Base-by-base conservation (phyloP, 1,284 basidiomycete genomes). In the Cutaneotrichosporon curvatum region DNA sequence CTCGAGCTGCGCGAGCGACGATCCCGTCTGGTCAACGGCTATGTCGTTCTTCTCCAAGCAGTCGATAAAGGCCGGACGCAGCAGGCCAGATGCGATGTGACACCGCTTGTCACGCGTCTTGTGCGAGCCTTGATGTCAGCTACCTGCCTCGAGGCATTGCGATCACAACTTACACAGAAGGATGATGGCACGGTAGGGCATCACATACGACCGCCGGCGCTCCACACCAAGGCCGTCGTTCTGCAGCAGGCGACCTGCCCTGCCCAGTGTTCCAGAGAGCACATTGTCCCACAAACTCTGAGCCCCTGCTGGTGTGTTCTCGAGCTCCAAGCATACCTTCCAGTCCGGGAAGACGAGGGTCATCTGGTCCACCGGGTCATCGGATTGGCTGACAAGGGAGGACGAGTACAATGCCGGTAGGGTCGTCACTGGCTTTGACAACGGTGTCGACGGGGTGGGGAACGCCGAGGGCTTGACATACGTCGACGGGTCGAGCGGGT, bases 341-440 rank as follows among this genome's bases (percentile, higher is more conserved):
- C 84, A 95, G 70, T 96, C 91, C 4, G 91, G 91, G 61, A 96
- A 82, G 2, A 95, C 78, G 40, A 96, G 76, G 15, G 88, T 83
- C 0, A 84, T 85, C 52, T 74, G 67, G 50, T 87, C 82, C 37
- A 75, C 70, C 43, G 79, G 75, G 43, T 77, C 69, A 56, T 83
- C 80, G 40, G 75, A 74, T 62, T 90, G 86, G 57, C 84, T 87
- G 35, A 85, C 85, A 60, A 90, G 85, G 23, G 88, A 76, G 40
- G 91, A 82, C 6, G 85, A 82, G 47, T 87, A 76, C 31, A 76
- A 75, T 14, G 73, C 76, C 4, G 78, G 74, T 45, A 80, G 77
- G 16, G 75, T 25, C 5, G 37, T 45, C 32, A 55, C 40, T 20
- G 50, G 48, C 16, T 53, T 40, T 18, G 56, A 37, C 50, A 58